A percentile compares a stretch with the other conserved stretches of the same genome.
phyloP scores from a whole-genome alignment of 2,329 filamentous ascomycete species.

The Orbilia blumenaviensis region DNA sequence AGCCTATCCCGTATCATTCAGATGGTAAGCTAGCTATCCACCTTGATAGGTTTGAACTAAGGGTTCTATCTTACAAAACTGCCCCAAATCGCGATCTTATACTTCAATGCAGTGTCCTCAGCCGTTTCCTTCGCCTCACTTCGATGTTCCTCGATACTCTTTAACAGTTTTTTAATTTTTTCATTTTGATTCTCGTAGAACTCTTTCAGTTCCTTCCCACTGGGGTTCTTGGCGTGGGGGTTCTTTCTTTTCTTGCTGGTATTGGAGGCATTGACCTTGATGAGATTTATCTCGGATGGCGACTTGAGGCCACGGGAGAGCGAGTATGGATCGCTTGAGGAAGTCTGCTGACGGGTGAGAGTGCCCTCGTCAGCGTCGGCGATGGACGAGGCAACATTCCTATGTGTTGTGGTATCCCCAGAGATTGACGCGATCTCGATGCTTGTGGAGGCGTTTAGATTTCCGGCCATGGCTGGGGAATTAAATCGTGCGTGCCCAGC shows the following conservation, averaged over 20 bases:
- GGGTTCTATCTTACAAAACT: constrained; percentile 59
- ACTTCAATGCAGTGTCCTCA: constrained; percentile 77
- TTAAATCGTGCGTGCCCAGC: neutral
- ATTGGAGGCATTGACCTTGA: constrained; percentile 70
- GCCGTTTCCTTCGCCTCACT: constrained; percentile 81
- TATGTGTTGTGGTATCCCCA: constrained; percentile 45
- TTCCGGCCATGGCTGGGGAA: constrained; percentile 25
- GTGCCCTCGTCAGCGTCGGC: constrained; percentile 42
- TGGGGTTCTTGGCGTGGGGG: constrained; percentile 61
- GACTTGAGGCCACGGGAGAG: constrained; percentile 81
- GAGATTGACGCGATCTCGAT: constrained; percentile 38
- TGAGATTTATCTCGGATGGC: constrained; percentile 78
- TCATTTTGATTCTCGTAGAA: constrained; percentile 95
- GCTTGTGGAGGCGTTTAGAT: constrained; percentile 31
- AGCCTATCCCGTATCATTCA: constrained; percentile 58
- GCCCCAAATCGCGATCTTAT: constrained; percentile 70
- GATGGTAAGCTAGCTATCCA: neutral
- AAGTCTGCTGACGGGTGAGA: constrained; percentile 33
- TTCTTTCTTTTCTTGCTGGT: constrained; percentile 58
- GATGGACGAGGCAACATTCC: constrained; percentile 12
- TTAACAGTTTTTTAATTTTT: constrained; percentile 89
- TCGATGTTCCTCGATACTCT: constrained; percentile 89
- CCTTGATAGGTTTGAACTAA: neutral
- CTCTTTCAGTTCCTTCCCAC: constrained; percentile 71
- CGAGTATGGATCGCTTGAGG: constrained; percentile 74